Evolutionary conservation across 495 filamentous ascomycete genomes (phyloP).

Genomic region (Neurospora intermedia): DNA sequence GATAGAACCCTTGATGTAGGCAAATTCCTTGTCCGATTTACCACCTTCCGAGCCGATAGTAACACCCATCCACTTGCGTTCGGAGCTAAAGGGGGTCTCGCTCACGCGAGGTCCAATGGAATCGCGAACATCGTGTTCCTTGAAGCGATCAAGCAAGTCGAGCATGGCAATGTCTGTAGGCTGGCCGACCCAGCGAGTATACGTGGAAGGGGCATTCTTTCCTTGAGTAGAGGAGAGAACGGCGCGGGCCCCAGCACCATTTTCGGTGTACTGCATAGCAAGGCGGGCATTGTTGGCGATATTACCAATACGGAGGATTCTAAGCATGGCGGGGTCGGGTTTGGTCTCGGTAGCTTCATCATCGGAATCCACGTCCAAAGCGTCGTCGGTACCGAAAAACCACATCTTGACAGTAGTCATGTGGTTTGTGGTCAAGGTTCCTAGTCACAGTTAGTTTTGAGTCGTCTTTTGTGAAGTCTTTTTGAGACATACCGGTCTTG

Average conservation of each 20-base stretch:
- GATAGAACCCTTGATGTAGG: slow-evolving; percentile 90
- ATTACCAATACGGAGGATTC: slow-evolving; percentile 81
- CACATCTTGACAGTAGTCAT: slow-evolving; percentile 98
- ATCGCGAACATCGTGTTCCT: slow-evolving; percentile 81
- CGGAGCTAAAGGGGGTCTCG: slow-evolving; percentile 92
- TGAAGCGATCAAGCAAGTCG: slow-evolving; percentile 81
- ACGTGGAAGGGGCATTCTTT: slow-evolving; percentile 45
- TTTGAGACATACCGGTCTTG: slow-evolving; percentile 58
- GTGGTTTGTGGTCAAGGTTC: slow-evolving; percentile 91
- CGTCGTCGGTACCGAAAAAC: slow-evolving; percentile 64
- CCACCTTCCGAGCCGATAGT: slow-evolving; percentile 54
- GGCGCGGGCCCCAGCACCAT: slow-evolving; percentile 57
- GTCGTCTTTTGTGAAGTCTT: not conserved
- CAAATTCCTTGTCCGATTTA: slow-evolving; percentile 51
- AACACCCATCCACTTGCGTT: slow-evolving; percentile 98
- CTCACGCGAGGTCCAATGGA: slow-evolving; percentile 64
- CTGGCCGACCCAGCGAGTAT: slow-evolving; percentile 91
- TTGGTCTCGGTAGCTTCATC: slow-evolving; percentile 47
- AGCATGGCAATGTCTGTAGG: slow-evolving; percentile 94
- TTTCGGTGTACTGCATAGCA: slow-evolving; percentile 45
- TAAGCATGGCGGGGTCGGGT: slow-evolving; percentile 60
- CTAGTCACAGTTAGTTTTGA: slow-evolving; percentile 20
- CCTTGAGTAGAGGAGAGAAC: slow-evolving; percentile 67
- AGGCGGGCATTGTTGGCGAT: slow-evolving; percentile 92
- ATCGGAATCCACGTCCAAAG: slow-evolving; percentile 66